These are phyloP conservation scores for Sporothrix luriei DNA, from an alignment of 2,329 filamentous ascomycete species.

Conservation along the genomic window DNA sequence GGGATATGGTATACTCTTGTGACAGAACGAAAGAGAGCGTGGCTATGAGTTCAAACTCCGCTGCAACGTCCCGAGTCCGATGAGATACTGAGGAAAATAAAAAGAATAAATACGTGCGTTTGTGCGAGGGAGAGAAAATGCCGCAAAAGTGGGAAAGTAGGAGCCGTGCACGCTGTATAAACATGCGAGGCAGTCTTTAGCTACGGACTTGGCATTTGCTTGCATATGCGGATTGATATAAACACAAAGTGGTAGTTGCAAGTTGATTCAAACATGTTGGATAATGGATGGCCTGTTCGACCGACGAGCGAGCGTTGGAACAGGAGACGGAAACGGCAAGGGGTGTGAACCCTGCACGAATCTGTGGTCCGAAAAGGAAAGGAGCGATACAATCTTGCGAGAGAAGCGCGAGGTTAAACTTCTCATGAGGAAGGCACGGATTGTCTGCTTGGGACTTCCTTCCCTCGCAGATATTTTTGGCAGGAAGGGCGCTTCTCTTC, in stretches of 20 bases:
- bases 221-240: background rate
- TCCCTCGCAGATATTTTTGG: background rate
- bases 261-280: constrained; percentile 5
- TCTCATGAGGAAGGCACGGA: background rate
- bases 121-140: background rate
- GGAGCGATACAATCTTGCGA: background rate
- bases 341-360: background rate
- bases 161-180: background rate
- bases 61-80: constrained; percentile 11
- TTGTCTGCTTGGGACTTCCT: too few species aligned
- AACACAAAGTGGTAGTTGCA: background rate
- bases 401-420: background rate
- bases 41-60: constrained; percentile 1
- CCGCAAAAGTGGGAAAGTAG: constrained; percentile 6
- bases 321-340: background rate
- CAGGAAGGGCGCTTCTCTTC: background rate
- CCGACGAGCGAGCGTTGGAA: background rate
- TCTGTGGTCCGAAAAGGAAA: background rate
- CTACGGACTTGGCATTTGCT: background rate
- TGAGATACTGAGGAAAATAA: background rate
- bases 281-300: constrained; percentile 5
- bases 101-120: background rate
- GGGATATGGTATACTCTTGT: constrained; percentile 11
- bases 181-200: background rate
- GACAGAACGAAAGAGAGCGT: too few species aligned